A percentile compares a stretch with the other conserved stretches of the same genome.
Evolutionary conservation across 495 filamentous ascomycete species (phyloP).

Genomic region (Talaromyces ruber): DNA sequence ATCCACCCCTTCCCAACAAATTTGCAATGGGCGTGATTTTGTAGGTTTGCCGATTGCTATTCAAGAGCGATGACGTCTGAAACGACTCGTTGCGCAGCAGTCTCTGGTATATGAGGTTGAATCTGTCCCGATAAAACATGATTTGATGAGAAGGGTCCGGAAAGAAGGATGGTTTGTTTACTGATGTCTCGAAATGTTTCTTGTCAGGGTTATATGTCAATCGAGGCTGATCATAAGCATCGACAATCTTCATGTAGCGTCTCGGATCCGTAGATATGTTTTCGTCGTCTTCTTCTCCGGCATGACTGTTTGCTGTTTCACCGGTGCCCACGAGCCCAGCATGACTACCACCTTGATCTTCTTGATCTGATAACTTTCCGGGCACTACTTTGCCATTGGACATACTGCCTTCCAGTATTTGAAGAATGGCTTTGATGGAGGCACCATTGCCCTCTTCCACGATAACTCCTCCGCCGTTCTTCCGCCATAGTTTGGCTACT

Average conservation of each 20-base stretch:
- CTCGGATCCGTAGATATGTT: constrained; percentile 55
- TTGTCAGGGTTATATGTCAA: constrained; percentile 76
- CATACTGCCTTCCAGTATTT: constrained; percentile 75
- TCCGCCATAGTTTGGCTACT: constrained; percentile 83
- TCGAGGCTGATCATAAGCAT: constrained; percentile 80
- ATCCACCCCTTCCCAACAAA: constrained; percentile 79
- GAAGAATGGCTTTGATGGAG: constrained; percentile 70
- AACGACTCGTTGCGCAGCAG: constrained; percentile 90
- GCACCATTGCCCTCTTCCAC: constrained; percentile 71
- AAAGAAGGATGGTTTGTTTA: constrained; percentile 64
- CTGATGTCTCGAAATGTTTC: constrained; percentile 78
- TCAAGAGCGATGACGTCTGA: constrained; percentile 57
- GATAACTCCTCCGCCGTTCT: constrained; percentile 70
- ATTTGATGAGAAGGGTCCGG: constrained; percentile 77
- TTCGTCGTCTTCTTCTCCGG: constrained; percentile 55
- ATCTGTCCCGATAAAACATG: constrained; percentile 75
- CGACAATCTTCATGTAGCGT: constrained; percentile 68
- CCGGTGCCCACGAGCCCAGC: background rate
- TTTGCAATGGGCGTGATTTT: constrained; percentile 92
- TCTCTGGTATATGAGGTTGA: constrained; percentile 83
- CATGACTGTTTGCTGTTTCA: background rate
- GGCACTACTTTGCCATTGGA: constrained; percentile 59
- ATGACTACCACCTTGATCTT: background rate
- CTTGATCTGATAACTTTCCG: constrained; percentile 14
- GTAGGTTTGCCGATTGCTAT: constrained; percentile 54